Evolutionary conservation across 208 protist species (phyloP).

Genomic region (Balamuthia mandrillaris): DNA sequence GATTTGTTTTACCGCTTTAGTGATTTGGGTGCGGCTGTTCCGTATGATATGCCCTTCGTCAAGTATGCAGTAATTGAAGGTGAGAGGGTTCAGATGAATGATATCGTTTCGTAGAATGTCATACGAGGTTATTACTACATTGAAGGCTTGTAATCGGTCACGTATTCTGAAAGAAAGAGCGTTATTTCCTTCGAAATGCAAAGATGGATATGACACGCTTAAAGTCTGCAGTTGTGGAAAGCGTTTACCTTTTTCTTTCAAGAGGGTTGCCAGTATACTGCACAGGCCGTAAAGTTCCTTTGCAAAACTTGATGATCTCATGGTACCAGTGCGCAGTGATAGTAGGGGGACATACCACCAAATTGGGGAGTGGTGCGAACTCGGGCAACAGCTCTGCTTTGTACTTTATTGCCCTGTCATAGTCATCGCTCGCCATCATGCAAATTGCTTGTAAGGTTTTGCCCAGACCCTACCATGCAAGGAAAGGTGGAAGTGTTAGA

Average conservation of each 20-base stretch:
- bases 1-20: slow-evolving; percentile 64
- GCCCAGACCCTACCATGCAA: slow-evolving; percentile 84
- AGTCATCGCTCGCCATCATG: slow-evolving; percentile 66
- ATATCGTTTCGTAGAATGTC: slow-evolving; percentile 77
- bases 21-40: slow-evolving; percentile 78
- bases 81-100: slow-evolving; percentile 43
- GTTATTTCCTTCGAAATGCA: not conserved
- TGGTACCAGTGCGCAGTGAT: slow-evolving; percentile 81
- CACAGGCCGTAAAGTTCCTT: slow-evolving; percentile 34
- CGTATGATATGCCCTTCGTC: slow-evolving; percentile 92
- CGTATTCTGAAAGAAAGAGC: not conserved
- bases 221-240: not conserved
- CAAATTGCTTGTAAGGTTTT: slow-evolving; percentile 87
- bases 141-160: not conserved
- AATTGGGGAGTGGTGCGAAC: slow-evolving; percentile 56
- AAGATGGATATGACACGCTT: not conserved
- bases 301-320: slow-evolving; percentile 80
- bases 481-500: not conserved
- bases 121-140: slow-evolving; percentile 80
- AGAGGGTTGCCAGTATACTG: slow-evolving; percentile 43
- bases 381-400: not conserved
- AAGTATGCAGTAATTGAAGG: slow-evolving; percentile 81
- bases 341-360: slow-evolving; percentile 84
- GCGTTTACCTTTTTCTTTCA: slow-evolving; percentile 25
- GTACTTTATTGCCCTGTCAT: slow-evolving; percentile 19